Conservation (phyloP, 805 yeast species). For the Sungouiella thailandica region DNA sequence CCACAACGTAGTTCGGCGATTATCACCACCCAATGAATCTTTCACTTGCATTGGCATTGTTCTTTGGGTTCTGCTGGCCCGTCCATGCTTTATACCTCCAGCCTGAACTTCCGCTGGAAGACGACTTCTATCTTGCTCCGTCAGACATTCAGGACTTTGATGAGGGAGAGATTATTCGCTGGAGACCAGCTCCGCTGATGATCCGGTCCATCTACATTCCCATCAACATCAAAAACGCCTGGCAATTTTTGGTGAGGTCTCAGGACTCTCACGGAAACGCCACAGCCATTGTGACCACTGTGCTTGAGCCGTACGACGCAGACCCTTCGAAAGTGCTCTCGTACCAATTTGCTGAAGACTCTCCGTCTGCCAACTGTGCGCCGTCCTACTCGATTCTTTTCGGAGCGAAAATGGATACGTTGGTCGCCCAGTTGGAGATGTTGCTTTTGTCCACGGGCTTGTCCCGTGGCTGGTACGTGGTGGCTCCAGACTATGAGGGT, state of each 20-base stretch:
- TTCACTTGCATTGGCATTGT: not conserved
- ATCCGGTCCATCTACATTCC: constrained; percentile 7
- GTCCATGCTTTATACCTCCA: not conserved
- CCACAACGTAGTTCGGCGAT: too few species aligned
- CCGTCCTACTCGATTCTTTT: constrained; percentile 17
- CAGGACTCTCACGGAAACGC: constrained; percentile 16
- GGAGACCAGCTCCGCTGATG: constrained; percentile 6
- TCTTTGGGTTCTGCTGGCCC: not conserved
- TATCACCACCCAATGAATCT: too few species aligned
- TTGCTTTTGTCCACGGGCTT: constrained; percentile 10
- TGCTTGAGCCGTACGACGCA: constrained; percentile 20
- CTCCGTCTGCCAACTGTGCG: constrained; percentile 17
- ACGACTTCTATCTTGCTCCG: constrained; percentile 9
- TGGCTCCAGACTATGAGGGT: constrained; percentile 34
- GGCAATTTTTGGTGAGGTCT: constrained; percentile 24
- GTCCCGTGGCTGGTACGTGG: constrained; percentile 29
- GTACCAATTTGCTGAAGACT: constrained; percentile 19
- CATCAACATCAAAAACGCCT: constrained; percentile 9
- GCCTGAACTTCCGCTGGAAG: constrained; percentile 6
- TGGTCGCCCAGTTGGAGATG: constrained; percentile 15
- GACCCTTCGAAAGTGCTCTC: constrained; percentile 18
- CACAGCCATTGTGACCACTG: constrained; percentile 18
- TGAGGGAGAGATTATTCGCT: constrained; percentile 8
- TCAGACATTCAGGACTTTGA: constrained; percentile 3
- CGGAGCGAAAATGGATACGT: constrained; percentile 12